Evolutionary conservation across 768 basidiomycete genomes (phyloP).

Genomic region (Holtermanniella nyarrowii): DNA sequence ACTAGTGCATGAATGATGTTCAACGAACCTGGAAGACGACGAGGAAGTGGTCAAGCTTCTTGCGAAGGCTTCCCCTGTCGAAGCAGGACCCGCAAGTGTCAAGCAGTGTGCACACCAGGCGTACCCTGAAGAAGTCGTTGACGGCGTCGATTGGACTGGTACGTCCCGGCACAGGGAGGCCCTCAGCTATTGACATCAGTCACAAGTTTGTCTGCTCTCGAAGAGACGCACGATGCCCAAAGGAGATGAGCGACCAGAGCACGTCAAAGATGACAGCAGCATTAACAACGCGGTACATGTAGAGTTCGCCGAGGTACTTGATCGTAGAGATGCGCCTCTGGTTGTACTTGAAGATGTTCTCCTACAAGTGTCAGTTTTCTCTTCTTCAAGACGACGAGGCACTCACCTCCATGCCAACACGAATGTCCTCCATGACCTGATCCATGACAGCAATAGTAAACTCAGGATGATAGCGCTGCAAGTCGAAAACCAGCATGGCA

Average conservation of each 20-base stretch:
- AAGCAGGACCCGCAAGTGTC: constrained; percentile 98
- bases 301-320: constrained; percentile 93
- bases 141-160: constrained; percentile 72
- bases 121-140: constrained; percentile 90
- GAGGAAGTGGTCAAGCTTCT: constrained; percentile 86
- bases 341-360: constrained; percentile 88
- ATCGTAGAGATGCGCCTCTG: constrained; percentile 83
- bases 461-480: constrained; percentile 82
- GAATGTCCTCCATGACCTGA: constrained; percentile 85
- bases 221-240: constrained; percentile 86
- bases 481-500: constrained; percentile 88
- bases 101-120: constrained; percentile 80
- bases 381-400: neutral
- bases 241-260: constrained; percentile 86
- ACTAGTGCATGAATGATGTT: neutral
- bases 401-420: constrained; percentile 65
- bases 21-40: constrained; percentile 75
- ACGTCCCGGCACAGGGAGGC: constrained; percentile 71
- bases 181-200: constrained; percentile 56
- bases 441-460: constrained; percentile 84
- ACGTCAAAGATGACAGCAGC: constrained; percentile 86
- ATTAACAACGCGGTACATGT: constrained; percentile 85
- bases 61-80: constrained; percentile 81
- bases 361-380: constrained; percentile 33
- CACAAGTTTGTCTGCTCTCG: neutral